These are phyloP conservation scores for Aciculosporium take DNA, from an alignment of 2,329 filamentous ascomycete genomes.

Conservation along the genomic window DNA sequence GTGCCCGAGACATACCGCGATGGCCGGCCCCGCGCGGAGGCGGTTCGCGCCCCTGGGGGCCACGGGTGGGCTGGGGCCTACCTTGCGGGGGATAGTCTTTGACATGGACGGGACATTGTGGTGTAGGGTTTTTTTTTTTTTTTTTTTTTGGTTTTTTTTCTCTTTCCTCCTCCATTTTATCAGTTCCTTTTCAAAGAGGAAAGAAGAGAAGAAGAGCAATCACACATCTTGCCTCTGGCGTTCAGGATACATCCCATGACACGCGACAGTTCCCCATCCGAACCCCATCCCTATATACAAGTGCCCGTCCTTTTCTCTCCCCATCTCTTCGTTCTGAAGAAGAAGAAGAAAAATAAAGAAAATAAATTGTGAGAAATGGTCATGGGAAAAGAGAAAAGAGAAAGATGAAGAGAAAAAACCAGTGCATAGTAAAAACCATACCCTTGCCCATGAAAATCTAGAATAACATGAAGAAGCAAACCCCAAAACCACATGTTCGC, in stretches of 20 bases:
- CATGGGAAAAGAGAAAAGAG: no score
- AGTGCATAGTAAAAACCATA: neutral
- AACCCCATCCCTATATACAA: no score
- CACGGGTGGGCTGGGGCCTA: conserved; percentile 24
- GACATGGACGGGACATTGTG: conserved; percentile 92
- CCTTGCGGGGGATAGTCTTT: conserved; percentile 55
- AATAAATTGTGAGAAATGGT: no score
- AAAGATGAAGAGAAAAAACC: neutral
- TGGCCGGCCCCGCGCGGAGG: conserved; percentile 26
- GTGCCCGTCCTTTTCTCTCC: no score
- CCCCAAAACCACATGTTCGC: conserved; percentile 94
- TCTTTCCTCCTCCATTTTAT: no score
- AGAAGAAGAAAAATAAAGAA: neutral
- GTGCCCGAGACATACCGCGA: conserved; percentile 28
- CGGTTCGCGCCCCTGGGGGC: conserved; percentile 43
- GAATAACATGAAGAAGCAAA: conserved; percentile 35
- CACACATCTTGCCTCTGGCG: no score
- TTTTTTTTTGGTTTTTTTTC: no score
- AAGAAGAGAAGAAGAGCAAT: no score
- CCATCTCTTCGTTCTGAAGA: no score
- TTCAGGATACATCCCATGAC: no score
- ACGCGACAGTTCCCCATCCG: no score
- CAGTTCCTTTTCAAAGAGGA: no score
- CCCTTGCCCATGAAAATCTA: neutral
- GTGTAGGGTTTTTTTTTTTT: conserved; percentile 32